Conservation (phyloP, 192 early-diverging fungal genomes). For the Coemansia umbellata region DNA sequence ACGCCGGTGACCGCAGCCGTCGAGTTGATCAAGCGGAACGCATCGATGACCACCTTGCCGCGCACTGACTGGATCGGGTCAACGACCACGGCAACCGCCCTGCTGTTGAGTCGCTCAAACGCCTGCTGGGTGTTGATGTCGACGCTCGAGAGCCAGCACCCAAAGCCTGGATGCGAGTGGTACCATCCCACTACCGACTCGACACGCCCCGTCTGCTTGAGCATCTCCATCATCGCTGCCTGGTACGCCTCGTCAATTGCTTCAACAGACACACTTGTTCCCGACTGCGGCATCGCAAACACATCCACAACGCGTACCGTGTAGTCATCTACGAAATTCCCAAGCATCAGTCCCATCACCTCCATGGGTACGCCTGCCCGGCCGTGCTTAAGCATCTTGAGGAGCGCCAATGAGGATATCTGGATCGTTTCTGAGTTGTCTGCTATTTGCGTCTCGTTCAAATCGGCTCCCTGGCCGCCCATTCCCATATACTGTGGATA, state of each 20-base stretch:
- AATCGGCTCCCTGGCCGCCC: conserved; percentile 37
- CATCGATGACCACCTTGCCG: conserved; percentile 99
- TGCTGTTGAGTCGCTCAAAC: conserved; percentile 90
- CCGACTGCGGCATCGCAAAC: conserved; percentile 99
- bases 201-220: conserved; percentile 97
- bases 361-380: conserved; percentile 99
- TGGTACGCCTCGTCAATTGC: conserved; percentile 99
- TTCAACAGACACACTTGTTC: conserved; percentile 98
- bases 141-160: conserved; percentile 99
- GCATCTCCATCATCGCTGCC: conserved; percentile 99
- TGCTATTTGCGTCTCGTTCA: conserved; percentile 34
- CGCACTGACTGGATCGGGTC: conserved; percentile 99
- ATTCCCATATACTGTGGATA: conserved; percentile 36
- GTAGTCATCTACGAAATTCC: conserved; percentile 99
- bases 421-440: conserved; percentile 99
- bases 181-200: conserved; percentile 99
- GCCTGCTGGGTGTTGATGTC: conserved; percentile 99
- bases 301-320: conserved; percentile 99
- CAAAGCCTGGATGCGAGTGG: conserved; percentile 99
- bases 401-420: conserved; percentile 95
- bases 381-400: conserved; percentile 96
- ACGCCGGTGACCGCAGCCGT: conserved; percentile 78
- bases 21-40: conserved; percentile 94
- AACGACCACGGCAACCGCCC: conserved; percentile 96
- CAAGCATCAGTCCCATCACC: conserved; percentile 99